Base-by-base conservation (phyloP, 2,329 filamentous ascomycete genomes). In the Metarhizium album region DNA sequence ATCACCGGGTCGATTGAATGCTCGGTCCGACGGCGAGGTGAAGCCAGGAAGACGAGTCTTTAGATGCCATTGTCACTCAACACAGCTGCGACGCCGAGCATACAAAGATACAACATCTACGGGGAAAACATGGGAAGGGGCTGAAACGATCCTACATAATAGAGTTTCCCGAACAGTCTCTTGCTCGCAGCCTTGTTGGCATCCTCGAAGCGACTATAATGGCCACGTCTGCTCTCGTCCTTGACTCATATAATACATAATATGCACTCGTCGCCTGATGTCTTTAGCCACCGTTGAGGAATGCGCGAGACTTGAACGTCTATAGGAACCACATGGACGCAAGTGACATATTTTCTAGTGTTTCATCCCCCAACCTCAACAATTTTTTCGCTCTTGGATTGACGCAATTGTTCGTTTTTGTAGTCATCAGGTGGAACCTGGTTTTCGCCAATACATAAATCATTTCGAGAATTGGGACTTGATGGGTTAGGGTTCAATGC, bases 1-100 rank as follows among this genome's bases (percentile, higher is more conserved):
- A 82, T 74, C 60, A 42, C 68, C 62, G 11, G 67, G 62, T 43
- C 70, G 70, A 49, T 76, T 60, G 54, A 70, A 74, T 52, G 78
- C 67, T 47, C 76, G 73, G 48, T 73, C 66, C 42, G 67, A 70
- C 53, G 77, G 62, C 57, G 69, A 62, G 2, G 64, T 70, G 62
- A 77, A 78, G 55, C 74, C 74, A 69, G 65, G 38, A 65, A 11
- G 57, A 48, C 16, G 61, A 53, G 8, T 47, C 62, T n/a, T 50
- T 45, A 38, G 51, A 14, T 37, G 47, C 24, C 37, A 43, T 38
- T 35, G 11, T 35, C 16, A 13, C 14, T 13, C 11, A 16, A 35
- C 14, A 3, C 13, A 35, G 14, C 13, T 35, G 33, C 33, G 33
- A 35, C 33, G 33, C 33, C 14, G 11, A 35, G 14, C 33, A 16